Base-by-base conservation (phyloP, 192 early-diverging fungal species). In the Coemansia erecta region DNA sequence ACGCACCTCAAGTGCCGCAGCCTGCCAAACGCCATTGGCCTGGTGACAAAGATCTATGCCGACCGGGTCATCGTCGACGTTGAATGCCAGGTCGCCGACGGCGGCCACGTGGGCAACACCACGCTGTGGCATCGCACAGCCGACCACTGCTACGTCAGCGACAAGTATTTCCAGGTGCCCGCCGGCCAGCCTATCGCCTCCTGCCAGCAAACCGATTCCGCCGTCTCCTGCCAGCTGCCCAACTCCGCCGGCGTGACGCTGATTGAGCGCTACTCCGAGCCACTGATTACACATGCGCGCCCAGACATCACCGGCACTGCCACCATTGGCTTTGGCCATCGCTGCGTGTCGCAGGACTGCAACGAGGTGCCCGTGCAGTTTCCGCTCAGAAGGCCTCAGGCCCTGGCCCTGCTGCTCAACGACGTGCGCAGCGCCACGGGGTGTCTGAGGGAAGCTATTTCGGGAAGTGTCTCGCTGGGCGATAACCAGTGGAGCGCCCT, bases 401-500 rank as follows among this genome's bases (percentile, higher is more conserved):
- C 12, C 4, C 35, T 58, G 45, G 68, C 56, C 17, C 39, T 70
- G 37, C 49, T 70, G 61, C 44, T 47, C 18, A 21, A 45, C 1
- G 68, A 70, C n/a, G 9, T 70, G 8, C n/a, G 51, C 0, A 26
- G 13, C 4, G 28, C 39, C 3, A 71, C 68, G 2, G 7, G 9
- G 0, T 71, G 63, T 7, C 56, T 80, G 47, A 46, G 37, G 0
- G 13, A 24, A 0, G 42, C 53, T 18, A 10, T 77, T 2, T 15
- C 13, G 8, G 41, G 4, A 14, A 12, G 1, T 0, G 15, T 53
- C 0, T 8, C 0, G 19, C 23, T 66, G 40, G 62, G 56, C 23
- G 61, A 45, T 0, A 73, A 68, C 46, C 73, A 71, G 68, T 73
- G 70, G 61, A 64, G 59, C 18, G 61, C 77, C 3, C 19, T 80